Conservation (phyloP, 179 eudicot genomes). For the Silene vulgaris region DNA sequence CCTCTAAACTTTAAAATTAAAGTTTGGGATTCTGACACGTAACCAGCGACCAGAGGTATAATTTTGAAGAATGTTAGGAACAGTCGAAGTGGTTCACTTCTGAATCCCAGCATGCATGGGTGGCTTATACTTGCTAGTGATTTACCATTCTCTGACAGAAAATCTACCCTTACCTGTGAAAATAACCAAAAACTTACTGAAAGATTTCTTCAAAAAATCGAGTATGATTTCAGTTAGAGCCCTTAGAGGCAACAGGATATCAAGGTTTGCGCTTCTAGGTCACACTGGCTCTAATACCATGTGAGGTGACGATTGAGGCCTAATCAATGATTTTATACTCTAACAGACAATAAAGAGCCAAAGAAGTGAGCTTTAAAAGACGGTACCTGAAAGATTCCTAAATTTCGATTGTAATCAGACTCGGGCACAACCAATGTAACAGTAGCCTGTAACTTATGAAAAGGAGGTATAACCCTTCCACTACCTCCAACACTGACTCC, state of each 20-base stretch:
- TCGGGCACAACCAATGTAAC: constrained; percentile 68
- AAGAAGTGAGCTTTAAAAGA: constrained; percentile 1
- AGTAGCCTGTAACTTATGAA: constrained; percentile 63
- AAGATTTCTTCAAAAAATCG: not conserved
- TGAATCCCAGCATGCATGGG: constrained; percentile 69
- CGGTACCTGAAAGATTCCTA: constrained; percentile 83
- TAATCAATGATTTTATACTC: too few species aligned
- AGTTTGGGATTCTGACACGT: constrained; percentile 66
- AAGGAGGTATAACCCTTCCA: constrained; percentile 41
- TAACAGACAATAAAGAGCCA: not conserved
- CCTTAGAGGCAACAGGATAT: too few species aligned
- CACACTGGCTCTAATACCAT: too few species aligned
- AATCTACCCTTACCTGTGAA: constrained; percentile 55
- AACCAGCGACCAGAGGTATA: constrained; percentile 73
- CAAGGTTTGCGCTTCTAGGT: too few species aligned
- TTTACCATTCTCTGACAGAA: constrained; percentile 49
- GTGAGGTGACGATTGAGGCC: too few species aligned
- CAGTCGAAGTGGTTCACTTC: constrained; percentile 59
- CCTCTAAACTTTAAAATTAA: constrained; percentile 48
- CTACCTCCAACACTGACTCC: constrained; percentile 22
- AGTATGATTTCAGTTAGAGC: too few species aligned
- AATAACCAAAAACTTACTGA: constrained; percentile 1
- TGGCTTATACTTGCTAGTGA: constrained; percentile 57
- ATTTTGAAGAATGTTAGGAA: constrained; percentile 50
- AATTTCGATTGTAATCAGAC: constrained; percentile 73